Base-by-base conservation (phyloP, 2,329 filamentous ascomycete genomes). In the Alternaria sp. region DNA sequence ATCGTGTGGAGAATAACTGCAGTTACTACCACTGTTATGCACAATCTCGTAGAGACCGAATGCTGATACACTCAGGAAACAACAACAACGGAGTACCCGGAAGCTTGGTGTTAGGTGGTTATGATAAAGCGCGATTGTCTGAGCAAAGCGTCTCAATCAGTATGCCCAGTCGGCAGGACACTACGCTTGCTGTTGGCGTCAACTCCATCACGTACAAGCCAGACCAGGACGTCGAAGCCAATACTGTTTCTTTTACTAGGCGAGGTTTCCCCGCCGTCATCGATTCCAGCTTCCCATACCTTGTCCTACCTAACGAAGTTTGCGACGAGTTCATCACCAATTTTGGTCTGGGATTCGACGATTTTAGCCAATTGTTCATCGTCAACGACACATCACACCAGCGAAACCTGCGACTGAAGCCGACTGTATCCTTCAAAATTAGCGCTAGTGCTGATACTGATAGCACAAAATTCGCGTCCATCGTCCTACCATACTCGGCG, bases 51-150 rank as follows among this genome's bases (percentile, higher is more conserved):
- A 23, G 3, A 2, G 8, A 13, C 7, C 29, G 26, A 17, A 48
- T 46, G 34, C 42, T 31, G 10, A 34, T 28, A 14, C 34, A 11
- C 3, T 8, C 24, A 77, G 74, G 66, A n/a, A 74, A 74, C 26
- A 65, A 66, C 34, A 31, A 53, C 4, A 64, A 61, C n/a, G 74
- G 73, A 28, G 62, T 63, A 21, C 51, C 54, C 2, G 76, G 70
- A 21, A 78, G 64, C 39, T 68, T 80, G 5, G 72, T 78, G 0
- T 64, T 81, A 1, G 79, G 80, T 11, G 80, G 80, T 5, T 81
- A 77, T 51, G 79, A 82, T 54, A 56, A 65, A 29, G 68, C 74
- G 0, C 71, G 78, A 9, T 61, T 77, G 11, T 64, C 58, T n/a
- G 54, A 66, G 9, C 51, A 58, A 13, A 59, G 71, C 2, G 59